Evolutionary conservation across 352 stramenopile genomes (phyloP).

Genomic region (Stramenopiles sp.): DNA sequence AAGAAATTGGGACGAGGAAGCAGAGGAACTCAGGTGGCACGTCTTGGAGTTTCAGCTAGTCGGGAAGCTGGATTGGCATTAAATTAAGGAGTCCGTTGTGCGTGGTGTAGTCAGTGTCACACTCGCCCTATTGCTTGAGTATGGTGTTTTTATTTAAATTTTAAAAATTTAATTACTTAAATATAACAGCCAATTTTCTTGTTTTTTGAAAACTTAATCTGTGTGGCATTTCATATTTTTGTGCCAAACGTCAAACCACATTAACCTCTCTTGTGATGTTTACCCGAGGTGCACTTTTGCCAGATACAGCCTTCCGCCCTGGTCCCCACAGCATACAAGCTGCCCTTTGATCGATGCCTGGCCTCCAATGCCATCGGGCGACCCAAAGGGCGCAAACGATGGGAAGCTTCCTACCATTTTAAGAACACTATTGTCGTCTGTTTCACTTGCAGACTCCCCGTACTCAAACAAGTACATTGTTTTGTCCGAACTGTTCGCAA

Average conservation of each 20-base stretch:
- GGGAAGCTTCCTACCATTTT: neutral
- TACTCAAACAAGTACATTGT: neutral
- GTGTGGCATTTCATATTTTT: too few relatives aligned
- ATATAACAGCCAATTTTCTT: too few relatives aligned
- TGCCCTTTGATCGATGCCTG: neutral
- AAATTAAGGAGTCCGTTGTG: too few relatives aligned
- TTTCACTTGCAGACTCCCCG: neutral
- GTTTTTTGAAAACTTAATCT: too few relatives aligned
- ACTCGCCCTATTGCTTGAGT: too few relatives aligned
- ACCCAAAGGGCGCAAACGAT: neutral
- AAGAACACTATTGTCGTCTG: neutral
- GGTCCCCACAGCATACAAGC: neutral
- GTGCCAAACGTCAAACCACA: neutral
- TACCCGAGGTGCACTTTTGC: neutral
- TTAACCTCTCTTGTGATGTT: neutral
- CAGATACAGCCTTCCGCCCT: neutral
- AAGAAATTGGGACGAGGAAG: slow-evolving; percentile 84
- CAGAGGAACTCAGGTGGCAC: slow-evolving; percentile 48
- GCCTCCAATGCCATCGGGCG: neutral
- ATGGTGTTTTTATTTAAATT: too few relatives aligned
- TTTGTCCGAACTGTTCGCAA: neutral
- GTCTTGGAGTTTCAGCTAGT: slow-evolving; percentile 59
- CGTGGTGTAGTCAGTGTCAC: too few relatives aligned
- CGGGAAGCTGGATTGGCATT: neutral
- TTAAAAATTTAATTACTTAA: too few relatives aligned